These are phyloP conservation scores for Russula foetens DNA, from an alignment of 768 basidiomycete species.

Conservation along the genomic window DNA sequence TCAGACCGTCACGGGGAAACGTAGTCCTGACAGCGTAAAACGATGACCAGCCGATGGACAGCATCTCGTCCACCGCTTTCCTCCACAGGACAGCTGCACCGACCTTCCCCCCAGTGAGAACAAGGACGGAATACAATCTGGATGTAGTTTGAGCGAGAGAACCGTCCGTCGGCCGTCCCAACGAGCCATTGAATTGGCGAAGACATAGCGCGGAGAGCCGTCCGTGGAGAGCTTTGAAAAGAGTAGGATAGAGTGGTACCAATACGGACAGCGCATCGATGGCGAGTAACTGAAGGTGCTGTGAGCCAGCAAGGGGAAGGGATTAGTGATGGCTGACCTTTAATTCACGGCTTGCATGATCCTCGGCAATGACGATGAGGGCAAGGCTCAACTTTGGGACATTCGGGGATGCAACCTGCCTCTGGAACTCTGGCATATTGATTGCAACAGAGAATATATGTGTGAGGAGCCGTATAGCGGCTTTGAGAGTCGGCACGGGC, in stretches of 20 bases:
- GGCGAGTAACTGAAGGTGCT: slow-evolving; percentile 33
- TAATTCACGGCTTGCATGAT: slow-evolving; percentile 40
- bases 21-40: slow-evolving; percentile 53
- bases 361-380: slow-evolving; percentile 49
- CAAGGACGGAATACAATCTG: slow-evolving; percentile 52
- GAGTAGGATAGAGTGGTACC: slow-evolving; percentile 57
- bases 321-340: slow-evolving; percentile 35
- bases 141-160: slow-evolving; percentile 42
- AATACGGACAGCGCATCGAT: slow-evolving; percentile 45
- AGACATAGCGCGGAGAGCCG: slow-evolving; percentile 47
- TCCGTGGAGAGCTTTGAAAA: slow-evolving; percentile 48
- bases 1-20: slow-evolving; percentile 41
- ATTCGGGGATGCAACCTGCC: slow-evolving; percentile 66
- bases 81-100: slow-evolving; percentile 66
- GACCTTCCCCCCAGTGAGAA: slow-evolving; percentile 72
- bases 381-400: slow-evolving; percentile 61
- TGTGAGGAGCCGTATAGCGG: slow-evolving; percentile 54
- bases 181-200: slow-evolving; percentile 47
- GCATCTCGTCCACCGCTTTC: slow-evolving; percentile 62
- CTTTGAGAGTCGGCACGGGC: slow-evolving; percentile 48
- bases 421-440: slow-evolving; percentile 70
- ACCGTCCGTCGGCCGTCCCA: slow-evolving; percentile 34
- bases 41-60: slow-evolving; percentile 58
- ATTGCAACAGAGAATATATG: slow-evolving; percentile 52
- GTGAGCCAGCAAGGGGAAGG: neutral